Evolutionary conservation across 1,284 basidiomycete genomes (phyloP).

Genomic region (Apiotrichum domesticum): DNA sequence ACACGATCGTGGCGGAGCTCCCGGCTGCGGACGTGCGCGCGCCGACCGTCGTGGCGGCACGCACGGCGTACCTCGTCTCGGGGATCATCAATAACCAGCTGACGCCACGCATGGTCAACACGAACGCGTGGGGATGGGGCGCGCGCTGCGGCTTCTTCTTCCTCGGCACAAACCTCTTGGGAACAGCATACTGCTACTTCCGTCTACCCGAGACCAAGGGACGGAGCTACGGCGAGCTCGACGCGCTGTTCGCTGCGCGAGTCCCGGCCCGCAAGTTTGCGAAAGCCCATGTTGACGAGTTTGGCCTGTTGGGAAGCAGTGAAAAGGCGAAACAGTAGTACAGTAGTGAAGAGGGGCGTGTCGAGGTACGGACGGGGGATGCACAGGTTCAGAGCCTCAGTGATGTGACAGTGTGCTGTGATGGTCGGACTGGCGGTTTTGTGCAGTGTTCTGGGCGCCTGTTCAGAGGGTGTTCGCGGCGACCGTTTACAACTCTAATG

Average conservation of each 20-base stretch:
- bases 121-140: constrained; percentile 48
- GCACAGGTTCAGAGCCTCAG: too few species aligned
- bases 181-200: constrained; percentile 29
- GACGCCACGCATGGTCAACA: constrained; percentile 48
- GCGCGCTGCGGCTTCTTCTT: constrained; percentile 43
- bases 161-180: constrained; percentile 15
- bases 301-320: not conserved
- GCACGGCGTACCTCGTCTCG: constrained; percentile 45
- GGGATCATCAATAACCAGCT: constrained; percentile 36
- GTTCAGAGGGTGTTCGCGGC: too few species aligned
- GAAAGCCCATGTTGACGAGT: constrained; percentile 12
- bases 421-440: too few species aligned
- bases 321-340: too few species aligned
- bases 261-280: constrained; percentile 32
- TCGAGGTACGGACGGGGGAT: too few species aligned
- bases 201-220: constrained; percentile 46
- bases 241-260: constrained; percentile 36
- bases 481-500: too few species aligned
- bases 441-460: too few species aligned
- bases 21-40: constrained; percentile 25
- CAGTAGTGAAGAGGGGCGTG: too few species aligned
- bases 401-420: too few species aligned
- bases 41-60: constrained; percentile 50
- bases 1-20: constrained; percentile 19
- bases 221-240: constrained; percentile 42